Base-by-base conservation (phyloP, 441 rosid species). In the Erodium texanum region DNA sequence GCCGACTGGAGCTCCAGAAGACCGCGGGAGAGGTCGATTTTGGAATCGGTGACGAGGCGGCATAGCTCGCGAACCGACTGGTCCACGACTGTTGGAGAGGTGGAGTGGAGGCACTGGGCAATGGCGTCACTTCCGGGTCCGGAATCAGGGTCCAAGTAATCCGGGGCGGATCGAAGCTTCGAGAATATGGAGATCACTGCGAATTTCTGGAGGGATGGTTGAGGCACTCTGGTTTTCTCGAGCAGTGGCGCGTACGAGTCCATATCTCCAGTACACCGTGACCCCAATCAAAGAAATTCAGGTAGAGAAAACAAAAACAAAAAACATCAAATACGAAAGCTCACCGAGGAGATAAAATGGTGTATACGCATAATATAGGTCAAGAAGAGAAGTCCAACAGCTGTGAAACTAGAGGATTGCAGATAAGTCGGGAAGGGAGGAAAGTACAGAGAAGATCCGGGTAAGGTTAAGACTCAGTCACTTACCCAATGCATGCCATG, bases 11-110 rank as follows among this genome's bases (percentile, higher is more conserved):
- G 92, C 81, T 89, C 96, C 72, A 86, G 23, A 71, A 90, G 74
- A 0, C 85, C 89, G 63, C 77, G 79, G 50, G 92, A 73, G 65
- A 83, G 67, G 65, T 87, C 84, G 64, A 85, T 45, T 64, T 67
- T 79, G 50, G 88, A 81, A 77, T 86, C 91, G 22, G 77, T 76
- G 62, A 90, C 87, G 63, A 90, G 83, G 62, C 88, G 86, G 79
- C 95, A 87, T 45, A 90, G 80, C 82, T 93, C 97, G 65, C 90
- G 90, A 73, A 87, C 93, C 10, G 96, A 74, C 70, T 90, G 97
- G 76, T 93, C 93, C 70, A 85, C 89, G 43, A 90, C 97, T 38
- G 93, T 78, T 38, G 85, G 68, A n/a, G 89, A 86, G 7, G 82
- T 15, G 65, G 96, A 89, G 63, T 63, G 77, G 59, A 89, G 84